Base-by-base conservation (phyloP, 2,329 filamentous ascomycete species). In the Penicillium sp. region DNA sequence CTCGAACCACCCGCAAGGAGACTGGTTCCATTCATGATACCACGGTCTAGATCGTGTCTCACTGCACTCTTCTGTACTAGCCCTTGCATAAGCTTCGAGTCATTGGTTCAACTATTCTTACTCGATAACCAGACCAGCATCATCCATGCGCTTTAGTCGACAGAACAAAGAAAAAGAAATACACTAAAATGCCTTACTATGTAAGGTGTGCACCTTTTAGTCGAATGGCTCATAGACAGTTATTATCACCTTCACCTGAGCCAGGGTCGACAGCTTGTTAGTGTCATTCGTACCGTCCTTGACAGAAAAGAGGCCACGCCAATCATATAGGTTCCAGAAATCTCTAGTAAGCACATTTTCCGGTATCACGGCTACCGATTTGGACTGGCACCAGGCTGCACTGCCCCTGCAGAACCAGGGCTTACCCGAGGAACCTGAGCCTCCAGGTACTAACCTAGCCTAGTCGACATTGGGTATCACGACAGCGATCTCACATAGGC, bases 31-130 rank as follows among this genome's bases (percentile, higher is more conserved):
- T 6, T 24, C 11, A 14, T 24, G 18, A 22, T 11, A 22, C 34
- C 29, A 27, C 10, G 26, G 35, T 35, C 40, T 42, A 34, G 40
- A 42, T 42, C 28, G n/a, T 24, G 40, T 24, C 29, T 35, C 18
- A 16, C 13, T 10, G 8, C 16, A 8, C 13, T 16, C n/a, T 8
- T 26, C 8, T 14, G 35, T 36, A 11, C 5, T 28, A 39, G 44
- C 46, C 46, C 46, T 48, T 48, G 46, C 46, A 44, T 39, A 16
- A 6, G 20, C 10, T 20, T 34, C 8, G 8, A 34, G 9, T 18
- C 16, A 18, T n/a, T 29, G 28, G n/a, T 22, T 35, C 32, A n/a
- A n/a, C n/a, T n/a, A n/a, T n/a, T n/a, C n/a, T n/a, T n/a, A n/a
- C n/a, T n/a, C n/a, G n/a, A n/a, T n/a, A n/a, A n/a, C n/a, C n/a